Percentiles rank a stretch among this genome's conserved stretches.
These are phyloP conservation scores for Zygosaccharomyces sapae DNA, from an alignment of 1,139 yeast species.

Conservation along the genomic window DNA sequence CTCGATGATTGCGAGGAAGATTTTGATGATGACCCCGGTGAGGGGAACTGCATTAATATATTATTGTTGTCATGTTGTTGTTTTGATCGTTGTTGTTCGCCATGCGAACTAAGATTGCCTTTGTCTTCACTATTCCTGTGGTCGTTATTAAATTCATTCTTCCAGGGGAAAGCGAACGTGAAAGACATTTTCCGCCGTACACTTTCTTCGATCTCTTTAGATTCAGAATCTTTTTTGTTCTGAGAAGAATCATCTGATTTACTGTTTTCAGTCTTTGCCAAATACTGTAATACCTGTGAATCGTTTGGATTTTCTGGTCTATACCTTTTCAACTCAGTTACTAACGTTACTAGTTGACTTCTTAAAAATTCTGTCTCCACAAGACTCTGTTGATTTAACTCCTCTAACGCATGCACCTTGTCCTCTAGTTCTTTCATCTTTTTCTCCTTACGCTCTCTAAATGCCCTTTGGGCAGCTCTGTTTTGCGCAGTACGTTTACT, in stretches of 20 bases:
- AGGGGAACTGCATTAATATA: conserved; percentile 12
- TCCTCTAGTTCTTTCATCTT: conserved; percentile 84
- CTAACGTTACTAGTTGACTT: conserved; percentile 70
- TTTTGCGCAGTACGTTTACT: conserved; percentile 93
- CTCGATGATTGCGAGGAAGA: conserved; percentile 11
- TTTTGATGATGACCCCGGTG: conserved; percentile 14
- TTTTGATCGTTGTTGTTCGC: background rate
- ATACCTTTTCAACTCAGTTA: conserved; percentile 64
- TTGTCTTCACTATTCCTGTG: conserved; percentile 1
- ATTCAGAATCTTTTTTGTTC: conserved; percentile 1
- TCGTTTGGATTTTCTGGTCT: conserved; percentile 40
- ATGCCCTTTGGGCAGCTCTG: conserved; percentile 96
- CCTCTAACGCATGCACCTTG: conserved; percentile 66
- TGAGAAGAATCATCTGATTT: background rate
- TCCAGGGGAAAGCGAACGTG: conserved; percentile 28
- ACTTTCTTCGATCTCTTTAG: conserved; percentile 14
- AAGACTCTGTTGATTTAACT: conserved; percentile 56
- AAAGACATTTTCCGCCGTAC: conserved; percentile 25
- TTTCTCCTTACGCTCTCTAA: conserved; percentile 86
- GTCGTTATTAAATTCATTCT: conserved; percentile 10
- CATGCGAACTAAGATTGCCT: background rate
- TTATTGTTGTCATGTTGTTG: conserved; percentile 1
- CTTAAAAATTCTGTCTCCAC: conserved; percentile 71
- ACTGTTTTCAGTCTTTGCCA: conserved; percentile 23
- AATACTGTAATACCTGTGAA: conserved; percentile 26